Evolutionary conservation across 2,329 filamentous ascomycete species (phyloP).

Genomic region (Simplicillium sp.): DNA sequence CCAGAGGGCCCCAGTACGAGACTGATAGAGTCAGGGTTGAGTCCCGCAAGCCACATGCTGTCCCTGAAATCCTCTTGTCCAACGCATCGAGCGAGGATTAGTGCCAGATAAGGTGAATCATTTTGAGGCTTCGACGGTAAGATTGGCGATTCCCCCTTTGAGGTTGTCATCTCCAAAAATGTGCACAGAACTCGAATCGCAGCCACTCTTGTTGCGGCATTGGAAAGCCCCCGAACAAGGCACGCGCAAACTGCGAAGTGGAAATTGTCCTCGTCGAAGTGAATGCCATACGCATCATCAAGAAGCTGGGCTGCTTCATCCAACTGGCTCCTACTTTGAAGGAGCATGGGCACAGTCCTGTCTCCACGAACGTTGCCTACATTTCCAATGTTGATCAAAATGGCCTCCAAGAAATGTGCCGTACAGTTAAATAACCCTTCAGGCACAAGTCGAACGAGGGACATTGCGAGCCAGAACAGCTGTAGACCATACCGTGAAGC

Average conservation of each 20-base stretch:
- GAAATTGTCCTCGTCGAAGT: slow-evolving; percentile 55
- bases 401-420: slow-evolving; percentile 54
- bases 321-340: slow-evolving; percentile 50
- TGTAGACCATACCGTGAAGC: slow-evolving; percentile 60
- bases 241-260: slow-evolving; percentile 59
- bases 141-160: slow-evolving; percentile 6
- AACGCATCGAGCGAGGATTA: slow-evolving; percentile 48
- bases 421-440: slow-evolving; percentile 55
- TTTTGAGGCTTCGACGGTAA: slow-evolving; percentile 14
- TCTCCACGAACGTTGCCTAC: slow-evolving; percentile 49
- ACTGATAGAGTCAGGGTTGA: slow-evolving; percentile 30
- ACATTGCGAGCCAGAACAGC: slow-evolving; percentile 62
- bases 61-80: slow-evolving; percentile 52
- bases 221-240: slow-evolving; percentile 53
- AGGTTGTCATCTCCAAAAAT: slow-evolving; percentile 35
- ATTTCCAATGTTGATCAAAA: slow-evolving; percentile 54
- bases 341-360: slow-evolving; percentile 48
- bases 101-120: slow-evolving; percentile 48
- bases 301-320: slow-evolving; percentile 53
- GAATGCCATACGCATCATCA: slow-evolving; percentile 57
- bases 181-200: slow-evolving; percentile 52
- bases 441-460: slow-evolving; percentile 55
- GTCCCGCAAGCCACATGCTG: slow-evolving; percentile 50
- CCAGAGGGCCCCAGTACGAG: slow-evolving; percentile 14
- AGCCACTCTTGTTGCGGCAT: slow-evolving; percentile 48